These are phyloP conservation scores for Piper longum DNA, from an alignment of 164 flowering plant genomes.

Conservation along the genomic window DNA sequence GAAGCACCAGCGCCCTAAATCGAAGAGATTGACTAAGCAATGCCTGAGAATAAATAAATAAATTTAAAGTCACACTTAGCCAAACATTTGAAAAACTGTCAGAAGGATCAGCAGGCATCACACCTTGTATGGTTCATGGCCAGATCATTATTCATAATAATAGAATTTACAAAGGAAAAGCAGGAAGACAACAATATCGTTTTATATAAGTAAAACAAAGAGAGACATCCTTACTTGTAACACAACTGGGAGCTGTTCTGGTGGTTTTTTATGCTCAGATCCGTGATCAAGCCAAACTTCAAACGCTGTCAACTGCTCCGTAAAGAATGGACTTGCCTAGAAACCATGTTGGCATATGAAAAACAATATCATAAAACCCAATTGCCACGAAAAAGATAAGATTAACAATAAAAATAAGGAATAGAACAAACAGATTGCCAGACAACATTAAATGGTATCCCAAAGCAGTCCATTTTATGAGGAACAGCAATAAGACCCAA, in stretches of 20 bases:
- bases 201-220: too few relatives aligned
- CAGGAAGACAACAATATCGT: background rate
- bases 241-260: constrained; percentile 95
- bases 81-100: background rate
- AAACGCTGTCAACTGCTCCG: constrained; percentile 91
- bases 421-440: background rate
- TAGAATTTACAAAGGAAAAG: background rate
- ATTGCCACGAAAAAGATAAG: background rate
- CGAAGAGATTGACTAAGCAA: constrained; percentile 94
- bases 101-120: background rate
- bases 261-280: constrained; percentile 83
- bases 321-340: constrained; percentile 91
- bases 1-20: constrained; percentile 84
- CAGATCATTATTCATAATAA: too few relatives aligned
- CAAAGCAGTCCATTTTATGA: background rate
- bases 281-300: constrained; percentile 99
- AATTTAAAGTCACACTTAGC: background rate
- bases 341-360: constrained; percentile 1
- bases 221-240: constrained; percentile 49
- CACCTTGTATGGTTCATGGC: background rate
- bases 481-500: background rate
- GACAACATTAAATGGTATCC: background rate
- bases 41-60: constrained; percentile 33
- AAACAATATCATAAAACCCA: too few relatives aligned
- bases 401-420: background rate